Evolutionary conservation across 495 filamentous ascomycete genomes (phyloP).

Genomic region (Penicillium canescens): DNA sequence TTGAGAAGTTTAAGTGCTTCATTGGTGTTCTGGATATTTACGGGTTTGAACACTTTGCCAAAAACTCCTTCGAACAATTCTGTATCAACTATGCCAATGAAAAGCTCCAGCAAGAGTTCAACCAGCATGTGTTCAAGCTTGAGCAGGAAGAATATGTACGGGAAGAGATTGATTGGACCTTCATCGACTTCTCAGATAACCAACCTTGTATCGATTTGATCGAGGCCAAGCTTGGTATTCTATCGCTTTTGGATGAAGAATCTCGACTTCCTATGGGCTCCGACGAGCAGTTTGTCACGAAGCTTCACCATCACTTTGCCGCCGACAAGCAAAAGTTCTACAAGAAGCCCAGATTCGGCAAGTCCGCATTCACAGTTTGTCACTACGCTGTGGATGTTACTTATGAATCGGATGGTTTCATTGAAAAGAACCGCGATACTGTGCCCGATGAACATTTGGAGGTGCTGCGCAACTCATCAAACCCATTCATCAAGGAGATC

Average conservation of each 20-base stretch:
- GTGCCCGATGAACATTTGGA: slow-evolving; percentile 98
- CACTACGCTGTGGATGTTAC: slow-evolving; percentile 99
- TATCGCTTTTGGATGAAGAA: slow-evolving; percentile 94
- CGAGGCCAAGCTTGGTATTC: slow-evolving; percentile 91
- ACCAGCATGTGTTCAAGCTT: slow-evolving; percentile 99
- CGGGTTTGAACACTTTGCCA: slow-evolving; percentile 99
- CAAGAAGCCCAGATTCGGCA: slow-evolving; percentile 97
- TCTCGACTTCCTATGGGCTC: slow-evolving; percentile 95
- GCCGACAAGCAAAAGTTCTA: slow-evolving; percentile 94
- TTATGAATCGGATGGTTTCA: slow-evolving; percentile 99
- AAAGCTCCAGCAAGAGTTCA: slow-evolving; percentile 99
- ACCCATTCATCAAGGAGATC: slow-evolving; percentile 82
- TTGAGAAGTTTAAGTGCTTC: slow-evolving; percentile 82
- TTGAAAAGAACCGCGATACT: slow-evolving; percentile 99
- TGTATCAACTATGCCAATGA: slow-evolving; percentile 99
- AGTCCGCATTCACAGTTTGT: slow-evolving; percentile 96
- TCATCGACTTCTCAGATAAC: slow-evolving; percentile 99
- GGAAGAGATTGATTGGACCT: slow-evolving; percentile 98
- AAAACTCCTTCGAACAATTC: slow-evolving; percentile 99
- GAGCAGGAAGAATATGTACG: slow-evolving; percentile 98
- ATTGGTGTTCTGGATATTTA: slow-evolving; percentile 99
- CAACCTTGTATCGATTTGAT: slow-evolving; percentile 99
- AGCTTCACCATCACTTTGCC: slow-evolving; percentile 93
- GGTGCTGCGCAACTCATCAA: slow-evolving; percentile 79
- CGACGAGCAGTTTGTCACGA: slow-evolving; percentile 96